These are phyloP conservation scores for Sicyos baderoa DNA, from an alignment of 306 rosid species.

Conservation along the genomic window DNA sequence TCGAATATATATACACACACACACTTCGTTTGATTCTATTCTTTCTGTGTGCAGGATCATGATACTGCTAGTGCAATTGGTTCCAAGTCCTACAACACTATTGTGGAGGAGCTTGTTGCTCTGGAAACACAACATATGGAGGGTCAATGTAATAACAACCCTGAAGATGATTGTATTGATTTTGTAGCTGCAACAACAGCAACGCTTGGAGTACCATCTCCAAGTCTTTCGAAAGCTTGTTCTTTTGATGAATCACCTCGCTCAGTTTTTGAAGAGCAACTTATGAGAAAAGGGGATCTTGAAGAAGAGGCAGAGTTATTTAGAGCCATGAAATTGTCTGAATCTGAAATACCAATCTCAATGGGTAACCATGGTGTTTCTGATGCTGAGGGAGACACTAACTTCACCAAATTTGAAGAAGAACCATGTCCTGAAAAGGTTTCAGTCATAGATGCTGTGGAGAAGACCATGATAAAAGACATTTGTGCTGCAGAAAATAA, in stretches of 20 bases:
- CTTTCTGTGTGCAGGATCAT: slow-evolving; percentile 45
- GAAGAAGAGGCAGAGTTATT: slow-evolving; percentile 81
- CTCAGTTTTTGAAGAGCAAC: slow-evolving; percentile 41
- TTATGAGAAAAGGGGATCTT: slow-evolving; percentile 63
- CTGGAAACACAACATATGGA: slow-evolving; percentile 63
- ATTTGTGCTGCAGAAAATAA: slow-evolving; percentile 28
- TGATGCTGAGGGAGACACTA: slow-evolving; percentile 26
- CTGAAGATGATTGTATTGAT: slow-evolving; percentile 85
- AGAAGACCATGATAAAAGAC: slow-evolving; percentile 36
- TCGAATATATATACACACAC: background rate
- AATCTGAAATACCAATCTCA: slow-evolving; percentile 32
- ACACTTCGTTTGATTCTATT: slow-evolving; percentile 22
- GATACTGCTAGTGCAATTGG: slow-evolving; percentile 69
- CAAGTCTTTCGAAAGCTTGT: slow-evolving; percentile 60
- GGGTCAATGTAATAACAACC: slow-evolving; percentile 30
- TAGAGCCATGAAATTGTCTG: slow-evolving; percentile 63
- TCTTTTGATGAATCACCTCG: slow-evolving; percentile 73
- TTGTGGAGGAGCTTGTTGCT: slow-evolving; percentile 88
- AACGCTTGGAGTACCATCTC: slow-evolving; percentile 93
- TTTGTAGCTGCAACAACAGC: slow-evolving; percentile 99
- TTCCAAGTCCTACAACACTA: slow-evolving; percentile 79
- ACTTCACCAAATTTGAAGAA: slow-evolving; percentile 32
- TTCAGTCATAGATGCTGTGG: slow-evolving; percentile 36
- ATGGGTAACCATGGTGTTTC: slow-evolving; percentile 32
- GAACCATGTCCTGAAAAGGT: slow-evolving; percentile 20